A percentile compares a stretch with the other conserved stretches of the same genome.
phyloP scores from a whole-genome alignment of 139 green algal species.

The Chlamydomonas sp. region DNA sequence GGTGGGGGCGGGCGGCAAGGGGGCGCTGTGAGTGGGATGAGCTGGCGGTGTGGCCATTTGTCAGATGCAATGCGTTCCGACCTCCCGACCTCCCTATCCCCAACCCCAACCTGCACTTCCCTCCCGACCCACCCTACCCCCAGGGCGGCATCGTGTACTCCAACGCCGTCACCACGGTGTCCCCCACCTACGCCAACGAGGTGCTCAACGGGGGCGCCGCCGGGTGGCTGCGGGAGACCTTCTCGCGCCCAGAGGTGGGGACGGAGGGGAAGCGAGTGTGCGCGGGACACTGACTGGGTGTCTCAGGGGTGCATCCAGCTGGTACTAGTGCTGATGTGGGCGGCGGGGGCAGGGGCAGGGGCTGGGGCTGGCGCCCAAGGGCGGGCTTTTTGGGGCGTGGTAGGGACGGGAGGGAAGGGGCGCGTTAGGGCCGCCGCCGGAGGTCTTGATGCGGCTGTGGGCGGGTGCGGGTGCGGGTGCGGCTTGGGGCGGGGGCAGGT shows the following conservation, averaged over 20 bases:
- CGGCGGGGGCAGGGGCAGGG: neutral
- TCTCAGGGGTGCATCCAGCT: constrained; percentile 25
- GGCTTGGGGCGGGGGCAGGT: too few species aligned
- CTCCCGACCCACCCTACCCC: neutral
- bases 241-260: constrained; percentile 61
- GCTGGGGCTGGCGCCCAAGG: neutral
- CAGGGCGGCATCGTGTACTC: constrained; percentile 82
- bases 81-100: neutral
- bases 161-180: constrained; percentile 93
- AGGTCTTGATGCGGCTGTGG: too few species aligned
- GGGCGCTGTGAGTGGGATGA: neutral
- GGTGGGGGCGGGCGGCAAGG: neutral
- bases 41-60: neutral
- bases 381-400: neutral
- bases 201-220: constrained; percentile 80
- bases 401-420: neutral
- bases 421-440: neutral
- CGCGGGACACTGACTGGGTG: too few species aligned
- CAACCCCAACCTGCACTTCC: neutral
- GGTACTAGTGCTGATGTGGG: neutral
- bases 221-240: constrained; percentile 83
- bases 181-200: constrained; percentile 90
- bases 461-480: too few species aligned
- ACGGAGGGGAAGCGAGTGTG: constrained; percentile 30
- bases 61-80: neutral